Conservation (phyloP, 371 early-diverging fungal species). For the Mortierella polycephala region DNA sequence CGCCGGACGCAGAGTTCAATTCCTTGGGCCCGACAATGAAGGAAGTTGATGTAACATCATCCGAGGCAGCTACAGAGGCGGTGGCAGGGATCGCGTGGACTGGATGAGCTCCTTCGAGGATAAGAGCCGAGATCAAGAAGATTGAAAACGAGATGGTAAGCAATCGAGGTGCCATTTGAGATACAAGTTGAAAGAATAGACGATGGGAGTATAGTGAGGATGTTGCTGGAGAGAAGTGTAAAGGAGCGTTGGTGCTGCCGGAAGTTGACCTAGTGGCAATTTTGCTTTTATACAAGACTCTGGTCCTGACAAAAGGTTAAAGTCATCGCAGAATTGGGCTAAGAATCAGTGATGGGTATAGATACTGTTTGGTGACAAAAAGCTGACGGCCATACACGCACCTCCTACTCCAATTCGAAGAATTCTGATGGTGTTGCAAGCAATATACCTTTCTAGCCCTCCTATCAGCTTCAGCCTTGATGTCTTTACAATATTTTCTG, state of each 20-base stretch:
- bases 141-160: conserved; percentile 21
- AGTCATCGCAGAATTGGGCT: too few relatives aligned
- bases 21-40: not conserved
- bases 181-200: not conserved
- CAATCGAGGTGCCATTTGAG: conserved; percentile 7
- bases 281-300: too few relatives aligned
- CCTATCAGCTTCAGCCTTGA: too few relatives aligned
- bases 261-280: not conserved
- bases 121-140: conserved; percentile 10
- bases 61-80: not conserved
- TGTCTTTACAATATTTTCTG: too few relatives aligned
- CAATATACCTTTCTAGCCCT: too few relatives aligned
- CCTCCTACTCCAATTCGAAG: too few relatives aligned
- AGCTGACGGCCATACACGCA: too few relatives aligned
- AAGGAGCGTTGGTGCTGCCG: not conserved
- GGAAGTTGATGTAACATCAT: not conserved
- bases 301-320: too few relatives aligned
- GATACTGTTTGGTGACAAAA: too few relatives aligned
- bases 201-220: not conserved
- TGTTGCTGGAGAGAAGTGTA: not conserved
- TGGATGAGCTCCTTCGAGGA: not conserved
- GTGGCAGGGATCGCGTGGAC: conserved; percentile 6
- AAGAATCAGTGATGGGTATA: too few relatives aligned
- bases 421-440: too few relatives aligned
- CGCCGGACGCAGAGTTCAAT: not conserved